A percentile compares a stretch with the other conserved stretches of the same genome.
These are phyloP conservation scores for Talaromyces sp. DNA, from an alignment of 2,329 filamentous ascomycete genomes.

Conservation along the genomic window DNA sequence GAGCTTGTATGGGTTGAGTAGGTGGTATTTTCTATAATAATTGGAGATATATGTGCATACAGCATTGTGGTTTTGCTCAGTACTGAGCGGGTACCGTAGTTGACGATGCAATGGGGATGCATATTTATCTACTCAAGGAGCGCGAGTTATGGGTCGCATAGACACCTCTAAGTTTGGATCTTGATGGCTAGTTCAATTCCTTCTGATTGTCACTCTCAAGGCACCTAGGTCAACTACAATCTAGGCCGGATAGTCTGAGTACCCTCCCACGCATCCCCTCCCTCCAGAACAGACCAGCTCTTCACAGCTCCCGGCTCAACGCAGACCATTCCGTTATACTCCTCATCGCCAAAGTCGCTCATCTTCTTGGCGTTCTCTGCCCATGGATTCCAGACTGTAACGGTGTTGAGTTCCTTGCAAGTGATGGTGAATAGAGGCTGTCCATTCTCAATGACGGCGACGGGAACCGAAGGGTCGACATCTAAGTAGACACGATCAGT, in stretches of 20 bases:
- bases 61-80: background rate
- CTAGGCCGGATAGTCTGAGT: conserved; percentile 56
- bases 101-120: background rate
- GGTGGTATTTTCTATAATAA: too few species aligned
- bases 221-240: conserved; percentile 13
- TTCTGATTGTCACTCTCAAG: background rate
- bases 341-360: conserved; percentile 82
- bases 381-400: conserved; percentile 98
- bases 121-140: background rate
- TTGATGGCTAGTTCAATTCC: background rate
- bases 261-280: conserved; percentile 68
- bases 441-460: conserved; percentile 43
- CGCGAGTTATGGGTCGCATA: background rate
- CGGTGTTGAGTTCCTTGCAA: conserved; percentile 80
- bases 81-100: background rate
- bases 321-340: conserved; percentile 90
- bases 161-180: background rate
- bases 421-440: conserved; percentile 69
- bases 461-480: conserved; percentile 52
- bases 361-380: conserved; percentile 77
- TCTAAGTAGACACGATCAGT: conserved; percentile 82
- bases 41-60: background rate
- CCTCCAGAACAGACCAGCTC: conserved; percentile 80
- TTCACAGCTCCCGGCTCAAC: conserved; percentile 85
- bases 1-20: too few species aligned